A percentile compares a stretch with the other conserved stretches of the same genome.
phyloP scores from a whole-genome alignment of 805 yeast genomes.

The Lachancea fermentati region DNA sequence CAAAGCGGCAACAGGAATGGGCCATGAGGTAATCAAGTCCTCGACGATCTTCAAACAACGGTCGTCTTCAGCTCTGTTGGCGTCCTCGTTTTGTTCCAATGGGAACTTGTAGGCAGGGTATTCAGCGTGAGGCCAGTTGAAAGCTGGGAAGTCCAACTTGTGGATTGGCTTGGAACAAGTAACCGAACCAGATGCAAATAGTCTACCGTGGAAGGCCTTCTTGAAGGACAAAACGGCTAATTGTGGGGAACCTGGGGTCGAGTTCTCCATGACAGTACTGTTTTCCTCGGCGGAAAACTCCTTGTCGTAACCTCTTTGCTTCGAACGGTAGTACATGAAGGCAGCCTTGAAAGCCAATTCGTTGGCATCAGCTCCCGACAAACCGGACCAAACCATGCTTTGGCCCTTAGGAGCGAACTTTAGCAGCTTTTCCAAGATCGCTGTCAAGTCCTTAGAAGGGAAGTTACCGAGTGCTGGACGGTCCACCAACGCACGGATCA shows the following conservation, averaged over 20 bases:
- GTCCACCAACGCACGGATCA: slow-evolving; percentile 59
- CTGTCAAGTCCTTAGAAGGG: slow-evolving; percentile 51
- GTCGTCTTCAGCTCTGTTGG: slow-evolving; percentile 71
- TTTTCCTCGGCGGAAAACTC: slow-evolving; percentile 66
- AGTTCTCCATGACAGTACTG: slow-evolving; percentile 68
- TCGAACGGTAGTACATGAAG: slow-evolving; percentile 55
- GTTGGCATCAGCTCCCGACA: slow-evolving; percentile 65
- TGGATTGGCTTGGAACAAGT: slow-evolving; percentile 95
- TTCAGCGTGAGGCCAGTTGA: slow-evolving; percentile 95
- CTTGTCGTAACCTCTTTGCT: slow-evolving; percentile 51
- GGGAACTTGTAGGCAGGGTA: slow-evolving; percentile 86
- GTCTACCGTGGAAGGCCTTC: slow-evolving; percentile 90
- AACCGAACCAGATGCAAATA: slow-evolving; percentile 85
- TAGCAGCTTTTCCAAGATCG: slow-evolving; percentile 43
- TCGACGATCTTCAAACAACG: slow-evolving; percentile 77
- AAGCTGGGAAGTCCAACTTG: slow-evolving; percentile 87
- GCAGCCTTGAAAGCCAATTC: slow-evolving; percentile 71
- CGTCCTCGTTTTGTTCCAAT: slow-evolving; percentile 55
- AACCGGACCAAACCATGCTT: slow-evolving; percentile 56
- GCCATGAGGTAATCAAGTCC: slow-evolving; percentile 59
- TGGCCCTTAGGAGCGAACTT: slow-evolving; percentile 64
- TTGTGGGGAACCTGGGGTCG: slow-evolving; percentile 85
- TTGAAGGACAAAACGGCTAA: slow-evolving; percentile 81
- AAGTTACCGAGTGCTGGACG: slow-evolving; percentile 66
- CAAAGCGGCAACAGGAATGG: slow-evolving; percentile 77